phyloP scores from a whole-genome alignment of 2,329 filamentous ascomycete species.

The Colletotrichum trifolii region DNA sequence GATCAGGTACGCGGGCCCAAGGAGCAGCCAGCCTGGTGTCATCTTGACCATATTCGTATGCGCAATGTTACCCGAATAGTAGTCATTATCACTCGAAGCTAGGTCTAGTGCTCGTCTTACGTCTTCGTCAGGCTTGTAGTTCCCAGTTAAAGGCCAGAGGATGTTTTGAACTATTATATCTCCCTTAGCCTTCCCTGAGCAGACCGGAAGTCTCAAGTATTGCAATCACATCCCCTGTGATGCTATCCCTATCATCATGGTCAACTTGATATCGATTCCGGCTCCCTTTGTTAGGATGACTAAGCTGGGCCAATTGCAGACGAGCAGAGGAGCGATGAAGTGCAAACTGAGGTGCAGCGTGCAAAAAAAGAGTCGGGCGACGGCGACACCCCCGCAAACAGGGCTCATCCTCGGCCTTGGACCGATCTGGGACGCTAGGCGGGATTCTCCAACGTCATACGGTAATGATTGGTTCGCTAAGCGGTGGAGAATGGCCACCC shows the following conservation, averaged over 20 bases:
- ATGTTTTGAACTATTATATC: no score
- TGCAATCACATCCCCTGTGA: not conserved
- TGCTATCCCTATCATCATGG: not conserved
- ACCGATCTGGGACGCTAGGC: slow-evolving; percentile 38
- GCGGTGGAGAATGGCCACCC: slow-evolving; percentile 41
- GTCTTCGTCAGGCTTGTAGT: no score
- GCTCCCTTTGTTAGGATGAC: slow-evolving; percentile 6
- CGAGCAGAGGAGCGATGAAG: slow-evolving; percentile 6
- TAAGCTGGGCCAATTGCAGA: slow-evolving; percentile 25
- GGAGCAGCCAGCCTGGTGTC: no score
- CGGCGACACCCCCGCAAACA: slow-evolving; percentile 34
- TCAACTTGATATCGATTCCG: slow-evolving; percentile 9
- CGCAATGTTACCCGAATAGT: no score
- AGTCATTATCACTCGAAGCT: no score
- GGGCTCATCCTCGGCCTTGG: slow-evolving; percentile 33
- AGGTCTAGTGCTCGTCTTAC: no score
- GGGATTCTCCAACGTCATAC: slow-evolving; percentile 48
- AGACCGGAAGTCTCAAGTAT: no score
- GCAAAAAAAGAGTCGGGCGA: slow-evolving; percentile 1
- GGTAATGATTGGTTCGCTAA: slow-evolving; percentile 47
- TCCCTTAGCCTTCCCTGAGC: no score
- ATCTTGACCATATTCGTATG: no score
- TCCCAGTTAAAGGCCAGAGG: no score
- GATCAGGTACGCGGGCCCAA: no score
- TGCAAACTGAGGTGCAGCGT: slow-evolving; percentile 7